These are phyloP conservation scores for Rachicladosporium sp. DNA, from an alignment of 2,329 filamentous ascomycete genomes.

Conservation along the genomic window DNA sequence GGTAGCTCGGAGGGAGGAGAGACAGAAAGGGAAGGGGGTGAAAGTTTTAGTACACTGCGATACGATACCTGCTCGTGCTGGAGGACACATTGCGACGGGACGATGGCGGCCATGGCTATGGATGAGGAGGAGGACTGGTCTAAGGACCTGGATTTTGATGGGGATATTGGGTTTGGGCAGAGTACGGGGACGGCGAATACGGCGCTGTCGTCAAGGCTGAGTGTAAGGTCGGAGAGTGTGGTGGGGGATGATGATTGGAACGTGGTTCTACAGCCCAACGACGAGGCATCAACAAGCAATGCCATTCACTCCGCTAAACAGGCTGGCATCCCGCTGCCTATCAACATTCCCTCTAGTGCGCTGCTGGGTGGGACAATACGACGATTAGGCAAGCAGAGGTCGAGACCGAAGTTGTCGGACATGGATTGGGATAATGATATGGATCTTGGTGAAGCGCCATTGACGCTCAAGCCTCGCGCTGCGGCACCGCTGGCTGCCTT, in stretches of 20 bases:
- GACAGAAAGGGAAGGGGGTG: too few relatives aligned
- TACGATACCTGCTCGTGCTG: too few relatives aligned
- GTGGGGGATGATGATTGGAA: conserved; percentile 78
- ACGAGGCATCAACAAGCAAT: conserved; percentile 70
- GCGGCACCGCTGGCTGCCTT: conserved; percentile 24
- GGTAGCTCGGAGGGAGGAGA: too few relatives aligned
- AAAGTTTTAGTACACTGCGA: too few relatives aligned
- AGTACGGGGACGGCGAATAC: conserved; percentile 59
- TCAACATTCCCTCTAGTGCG: conserved; percentile 76
- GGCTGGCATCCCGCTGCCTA: conserved; percentile 82
- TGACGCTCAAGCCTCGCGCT: conserved; percentile 30
- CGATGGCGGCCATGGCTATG: too few relatives aligned
- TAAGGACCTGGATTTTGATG: conserved; percentile 38
- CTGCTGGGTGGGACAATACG: conserved; percentile 89
- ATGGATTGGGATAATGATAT: conserved; percentile 39
- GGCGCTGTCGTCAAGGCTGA: conserved; percentile 65
- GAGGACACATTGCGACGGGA: too few relatives aligned
- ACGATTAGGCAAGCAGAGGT: conserved; percentile 54
- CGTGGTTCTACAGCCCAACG: conserved; percentile 69
- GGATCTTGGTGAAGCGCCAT: conserved; percentile 30
- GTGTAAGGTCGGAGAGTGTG: conserved; percentile 64
- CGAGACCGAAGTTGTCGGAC: conserved; percentile 33
- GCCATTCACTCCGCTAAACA: conserved; percentile 78
- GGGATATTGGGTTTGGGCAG: conserved; percentile 49
- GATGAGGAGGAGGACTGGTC: conserved; percentile 48